Evolutionary conservation across 768 basidiomycete species (phyloP).

Genomic region (Boletus pseudopeckii): DNA sequence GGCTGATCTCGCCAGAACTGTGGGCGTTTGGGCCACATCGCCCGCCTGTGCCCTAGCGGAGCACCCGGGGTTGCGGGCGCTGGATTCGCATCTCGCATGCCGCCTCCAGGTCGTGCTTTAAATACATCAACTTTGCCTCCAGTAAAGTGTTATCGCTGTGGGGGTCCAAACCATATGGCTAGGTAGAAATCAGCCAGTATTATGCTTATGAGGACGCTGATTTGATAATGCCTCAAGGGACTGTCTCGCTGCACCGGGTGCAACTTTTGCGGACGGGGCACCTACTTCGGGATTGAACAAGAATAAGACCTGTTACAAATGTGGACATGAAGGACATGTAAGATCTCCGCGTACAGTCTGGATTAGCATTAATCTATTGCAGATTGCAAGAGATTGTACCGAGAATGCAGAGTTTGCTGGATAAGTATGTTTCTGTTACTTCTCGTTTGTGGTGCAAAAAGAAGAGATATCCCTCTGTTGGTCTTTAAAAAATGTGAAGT

Average conservation of each 20-base stretch:
- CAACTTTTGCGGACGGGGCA: constrained; percentile 44
- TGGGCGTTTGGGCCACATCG: constrained; percentile 80
- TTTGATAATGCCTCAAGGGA: constrained; percentile 46
- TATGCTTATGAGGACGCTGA: constrained; percentile 8
- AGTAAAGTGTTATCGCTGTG: constrained; percentile 87
- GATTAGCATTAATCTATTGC: constrained; percentile 6
- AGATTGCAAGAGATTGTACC: constrained; percentile 68
- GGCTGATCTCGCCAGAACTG: constrained; percentile 51
- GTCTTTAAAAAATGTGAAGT: constrained; percentile 18
- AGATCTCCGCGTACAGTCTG: constrained; percentile 27
- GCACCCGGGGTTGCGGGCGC: constrained; percentile 34
- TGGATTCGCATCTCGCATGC: constrained; percentile 61
- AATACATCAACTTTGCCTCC: constrained; percentile 77
- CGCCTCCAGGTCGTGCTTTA: constrained; percentile 71
- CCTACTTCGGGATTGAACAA: constrained; percentile 45
- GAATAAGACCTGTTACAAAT: constrained; percentile 84
- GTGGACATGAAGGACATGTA: constrained; percentile 85
- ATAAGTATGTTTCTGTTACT: constrained; percentile 29
- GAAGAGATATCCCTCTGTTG: constrained; percentile 11
- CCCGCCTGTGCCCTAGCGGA: constrained; percentile 65
- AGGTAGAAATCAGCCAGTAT: constrained; percentile 40
- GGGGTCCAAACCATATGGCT: constrained; percentile 85
- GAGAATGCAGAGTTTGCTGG: constrained; percentile 51
- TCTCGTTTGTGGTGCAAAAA: constrained; percentile 6
- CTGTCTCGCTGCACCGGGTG: constrained; percentile 72